phyloP scores from a whole-genome alignment of 257 asterid species.

The Cruciata laevipes region DNA sequence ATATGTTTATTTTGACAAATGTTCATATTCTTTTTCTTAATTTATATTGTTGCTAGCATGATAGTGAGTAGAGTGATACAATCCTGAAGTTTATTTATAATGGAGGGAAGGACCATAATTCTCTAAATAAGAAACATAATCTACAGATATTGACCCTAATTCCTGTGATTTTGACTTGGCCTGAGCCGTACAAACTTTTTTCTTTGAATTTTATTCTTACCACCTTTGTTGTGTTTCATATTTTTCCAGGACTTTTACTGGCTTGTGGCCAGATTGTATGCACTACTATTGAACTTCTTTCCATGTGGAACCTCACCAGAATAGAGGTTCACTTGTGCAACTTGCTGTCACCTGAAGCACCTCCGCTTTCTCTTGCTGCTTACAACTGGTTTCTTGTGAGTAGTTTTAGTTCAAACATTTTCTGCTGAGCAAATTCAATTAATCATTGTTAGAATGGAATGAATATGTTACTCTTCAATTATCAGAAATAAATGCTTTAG shows the following conservation, averaged over 20 bases:
- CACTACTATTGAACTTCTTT: constrained; percentile 69
- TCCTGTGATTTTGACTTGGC: constrained; percentile 1
- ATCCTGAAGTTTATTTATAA: not conserved
- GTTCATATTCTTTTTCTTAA: not conserved
- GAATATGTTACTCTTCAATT: not conserved
- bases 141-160: not conserved
- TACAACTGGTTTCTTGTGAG: constrained; percentile 98
- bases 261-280: constrained; percentile 53
- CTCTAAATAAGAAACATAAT: not conserved
- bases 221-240: not conserved
- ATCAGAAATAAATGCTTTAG: no score
- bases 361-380: constrained; percentile 75
- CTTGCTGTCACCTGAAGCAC: constrained; percentile 91
- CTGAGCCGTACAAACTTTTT: constrained; percentile 1
- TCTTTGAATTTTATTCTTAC: not conserved
- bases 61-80: not conserved
- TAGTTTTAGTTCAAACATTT: constrained; percentile 14
- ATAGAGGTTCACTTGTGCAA: constrained; percentile 93
- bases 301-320: constrained; percentile 99
- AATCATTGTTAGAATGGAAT: not conserved
- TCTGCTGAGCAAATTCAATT: not conserved
- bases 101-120: not conserved
- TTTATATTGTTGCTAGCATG: not conserved
- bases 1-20: not conserved
- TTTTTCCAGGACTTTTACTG: constrained; percentile 55